Conservation (phyloP, 2,329 filamentous ascomycete genomes). For the Biscogniauxia marginata region DNA sequence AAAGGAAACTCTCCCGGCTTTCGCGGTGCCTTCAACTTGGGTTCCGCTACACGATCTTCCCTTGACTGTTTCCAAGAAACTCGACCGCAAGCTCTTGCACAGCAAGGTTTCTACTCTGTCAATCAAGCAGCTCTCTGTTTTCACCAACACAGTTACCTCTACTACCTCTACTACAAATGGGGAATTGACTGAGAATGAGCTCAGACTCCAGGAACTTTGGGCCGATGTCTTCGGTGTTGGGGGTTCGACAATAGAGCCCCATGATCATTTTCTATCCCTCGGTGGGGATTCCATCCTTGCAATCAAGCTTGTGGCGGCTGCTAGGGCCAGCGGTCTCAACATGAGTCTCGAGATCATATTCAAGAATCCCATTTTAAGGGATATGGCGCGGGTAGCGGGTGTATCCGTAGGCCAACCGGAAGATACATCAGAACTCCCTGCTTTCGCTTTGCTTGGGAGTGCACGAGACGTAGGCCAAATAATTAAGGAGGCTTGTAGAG, state of each 20-base stretch:
- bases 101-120: not conserved
- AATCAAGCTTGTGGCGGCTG: slow-evolving; percentile 3
- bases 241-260: not conserved
- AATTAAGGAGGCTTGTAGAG: not conserved
- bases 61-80: slow-evolving; percentile 1
- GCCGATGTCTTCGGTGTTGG: slow-evolving; percentile 1
- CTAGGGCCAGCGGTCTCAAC: not conserved
- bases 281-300: slow-evolving; percentile 7
- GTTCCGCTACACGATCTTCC: slow-evolving; percentile 1
- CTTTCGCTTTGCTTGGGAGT: not conserved
- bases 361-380: not conserved
- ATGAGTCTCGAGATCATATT: slow-evolving; percentile 1
- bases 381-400: not conserved
- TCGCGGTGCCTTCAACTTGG: slow-evolving; percentile 1
- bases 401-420: not conserved
- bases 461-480: not conserved
- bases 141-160: not conserved
- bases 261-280: slow-evolving; percentile 5
- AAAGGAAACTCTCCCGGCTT: not conserved
- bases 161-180: not conserved
- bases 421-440: not conserved
- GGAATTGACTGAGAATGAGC: not conserved
- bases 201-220: slow-evolving; percentile 2
- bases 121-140: not conserved
- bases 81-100: not conserved